Conservation (phyloP, 2,329 filamentous ascomycete species). For the Geosmithia flava region DNA sequence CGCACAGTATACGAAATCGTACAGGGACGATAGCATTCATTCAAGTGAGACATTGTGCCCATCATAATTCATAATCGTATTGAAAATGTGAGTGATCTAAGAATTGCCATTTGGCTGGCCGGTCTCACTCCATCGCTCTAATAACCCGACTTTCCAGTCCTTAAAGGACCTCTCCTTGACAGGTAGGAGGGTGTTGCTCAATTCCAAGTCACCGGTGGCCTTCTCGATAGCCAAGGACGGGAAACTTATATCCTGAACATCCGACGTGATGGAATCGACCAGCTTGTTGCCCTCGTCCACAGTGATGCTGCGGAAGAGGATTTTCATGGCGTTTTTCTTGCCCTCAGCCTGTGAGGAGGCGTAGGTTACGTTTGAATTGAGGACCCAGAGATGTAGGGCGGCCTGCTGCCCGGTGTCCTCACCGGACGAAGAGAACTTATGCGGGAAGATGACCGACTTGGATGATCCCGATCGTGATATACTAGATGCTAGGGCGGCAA, state of each 20-base stretch:
- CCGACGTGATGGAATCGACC: constrained; percentile 36
- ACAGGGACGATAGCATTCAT: no score
- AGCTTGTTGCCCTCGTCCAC: constrained; percentile 31
- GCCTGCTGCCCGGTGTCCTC: constrained; percentile 1
- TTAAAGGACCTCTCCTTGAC: constrained; percentile 41
- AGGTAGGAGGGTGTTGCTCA: constrained; percentile 41
- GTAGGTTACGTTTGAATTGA: constrained; percentile 42
- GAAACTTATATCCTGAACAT: constrained; percentile 47
- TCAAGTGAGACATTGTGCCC: no score
- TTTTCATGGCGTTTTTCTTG: constrained; percentile 32
- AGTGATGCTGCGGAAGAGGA: constrained; percentile 34
- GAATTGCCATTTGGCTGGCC: background rate
- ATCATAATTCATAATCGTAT: background rate
- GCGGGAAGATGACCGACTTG: constrained; percentile 38
- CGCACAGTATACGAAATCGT: no score
- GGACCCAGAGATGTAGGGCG: constrained; percentile 39
- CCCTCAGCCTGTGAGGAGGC: constrained; percentile 23
- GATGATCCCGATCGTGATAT: constrained; percentile 44
- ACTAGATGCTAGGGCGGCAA: constrained; percentile 37
- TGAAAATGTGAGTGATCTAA: background rate
- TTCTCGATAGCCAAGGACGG: constrained; percentile 34
- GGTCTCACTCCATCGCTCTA: constrained; percentile 27
- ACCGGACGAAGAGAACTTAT: constrained; percentile 4
- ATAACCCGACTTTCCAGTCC: constrained; percentile 55
- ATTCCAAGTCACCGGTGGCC: constrained; percentile 28